Evolutionary conservation across 192 early-diverging fungal genomes (phyloP), one percentile per base, ranked within the genome.

Genomic region (Coemansia sp.): DNA sequence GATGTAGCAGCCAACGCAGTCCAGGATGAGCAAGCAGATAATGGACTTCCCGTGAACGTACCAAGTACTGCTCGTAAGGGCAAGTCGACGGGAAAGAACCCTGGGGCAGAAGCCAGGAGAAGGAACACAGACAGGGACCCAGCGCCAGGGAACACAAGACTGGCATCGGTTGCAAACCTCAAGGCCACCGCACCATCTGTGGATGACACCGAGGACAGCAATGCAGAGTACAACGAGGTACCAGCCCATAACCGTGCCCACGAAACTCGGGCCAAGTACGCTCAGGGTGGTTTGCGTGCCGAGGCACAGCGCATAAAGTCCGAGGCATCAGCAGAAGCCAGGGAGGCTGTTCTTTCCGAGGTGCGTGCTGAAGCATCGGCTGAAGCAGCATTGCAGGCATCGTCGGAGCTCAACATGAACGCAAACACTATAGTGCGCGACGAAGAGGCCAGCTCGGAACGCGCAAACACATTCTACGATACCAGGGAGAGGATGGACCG

Each of bases 361-460:
- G 54, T 78, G 27, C 54, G 69, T 6, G 75, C 75, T 10, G 65
- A 78, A 19, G 75, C 75, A 15, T 78, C 75, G 4, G 75, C 69
- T 0, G 65, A 78, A 36, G 75, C 75, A 0, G 75, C 75, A 2
- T 36, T 65, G 7, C 62, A 72, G 19, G 75, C 68, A 7, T 78
- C 75, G 5, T 59, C 75, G 0, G 75, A 71, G 61, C 69, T 78
- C 8, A 68, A 70, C 28, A 57, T 77, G 2, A 60, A 37, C n/a
- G 54, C 20, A 6, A 53, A 37, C 29, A 61, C 74, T 2, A 33
- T 66, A 56, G 62, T 70, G 4, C 74, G 57, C 28, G 74, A 77
- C 45, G 74, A 71, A 38, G 74, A 58, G 27, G 74, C 61, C 0
- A 54, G 33, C 34, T 33, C 55, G 23, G 56, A 50, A 17, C 70